A percentile compares a stretch with the other conserved stretches of the same genome.
phyloP scores from a whole-genome alignment of 805 yeast species.

The Cyberlindnera samutprakarnensis region DNA sequence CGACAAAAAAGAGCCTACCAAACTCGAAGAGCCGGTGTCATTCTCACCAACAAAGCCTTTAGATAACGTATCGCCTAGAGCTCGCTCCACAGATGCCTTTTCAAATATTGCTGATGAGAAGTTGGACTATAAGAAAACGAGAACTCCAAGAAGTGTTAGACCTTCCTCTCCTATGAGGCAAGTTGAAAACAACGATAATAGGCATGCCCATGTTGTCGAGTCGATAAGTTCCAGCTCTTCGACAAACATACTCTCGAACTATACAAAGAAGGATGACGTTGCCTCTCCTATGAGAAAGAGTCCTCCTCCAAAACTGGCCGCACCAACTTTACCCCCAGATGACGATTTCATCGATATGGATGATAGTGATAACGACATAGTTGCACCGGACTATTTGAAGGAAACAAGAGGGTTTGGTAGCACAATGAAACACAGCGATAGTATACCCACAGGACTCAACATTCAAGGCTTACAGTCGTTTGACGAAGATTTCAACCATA shows the following conservation, averaged over 20 bases:
- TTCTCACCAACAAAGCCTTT: slow-evolving; percentile 15
- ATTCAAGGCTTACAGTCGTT: slow-evolving; percentile 15
- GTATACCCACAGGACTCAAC: slow-evolving; percentile 17
- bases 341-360: slow-evolving; percentile 14
- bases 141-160: slow-evolving; percentile 1
- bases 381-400: slow-evolving; percentile 8
- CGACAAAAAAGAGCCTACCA: not conserved
- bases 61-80: slow-evolving; percentile 5
- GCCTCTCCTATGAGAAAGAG: slow-evolving; percentile 9
- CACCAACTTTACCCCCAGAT: slow-evolving; percentile 10
- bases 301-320: slow-evolving; percentile 12
- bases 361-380: slow-evolving; percentile 10
- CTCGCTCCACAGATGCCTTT: not conserved
- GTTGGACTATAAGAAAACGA: not conserved
- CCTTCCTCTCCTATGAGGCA: slow-evolving; percentile 15
- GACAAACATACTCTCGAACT: slow-evolving; percentile 17
- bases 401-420: slow-evolving; percentile 15
- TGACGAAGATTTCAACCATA: slow-evolving; percentile 8
- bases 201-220: slow-evolving; percentile 21
- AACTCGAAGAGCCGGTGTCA: slow-evolving; percentile 15
- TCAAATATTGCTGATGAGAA: too few species aligned
- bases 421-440: slow-evolving; percentile 14
- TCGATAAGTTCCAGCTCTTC: slow-evolving; percentile 18
- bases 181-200: slow-evolving; percentile 18
- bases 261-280: slow-evolving; percentile 15